Evolutionary conservation across 371 early-diverging fungal genomes (phyloP).

Genomic region (Mucor mucedo): DNA sequence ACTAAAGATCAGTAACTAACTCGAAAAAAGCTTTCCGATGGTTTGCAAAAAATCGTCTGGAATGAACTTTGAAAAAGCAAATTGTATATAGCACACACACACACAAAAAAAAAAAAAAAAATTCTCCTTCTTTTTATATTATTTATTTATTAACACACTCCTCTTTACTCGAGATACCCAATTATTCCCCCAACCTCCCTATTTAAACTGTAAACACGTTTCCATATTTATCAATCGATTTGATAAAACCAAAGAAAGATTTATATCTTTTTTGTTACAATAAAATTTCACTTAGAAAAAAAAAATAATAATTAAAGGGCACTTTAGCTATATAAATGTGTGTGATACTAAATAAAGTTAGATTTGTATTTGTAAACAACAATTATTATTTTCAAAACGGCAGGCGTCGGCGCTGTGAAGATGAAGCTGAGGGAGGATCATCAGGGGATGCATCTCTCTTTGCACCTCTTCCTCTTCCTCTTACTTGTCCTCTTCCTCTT

Average conservation of each 20-base stretch:
- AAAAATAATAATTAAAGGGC: conserved; percentile 8
- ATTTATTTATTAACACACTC: not conserved
- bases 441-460: not conserved
- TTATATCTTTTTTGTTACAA: conserved; percentile 7
- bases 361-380: not conserved
- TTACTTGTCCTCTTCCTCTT: not conserved
- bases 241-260: conserved; percentile 2
- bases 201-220: conserved; percentile 11
- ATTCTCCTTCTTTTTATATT: not conserved
- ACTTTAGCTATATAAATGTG: conserved; percentile 21
- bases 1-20: conserved; percentile 1
- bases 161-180: conserved; percentile 9
- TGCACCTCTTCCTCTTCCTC: not conserved
- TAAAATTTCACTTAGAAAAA: conserved; percentile 6
- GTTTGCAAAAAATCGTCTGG: conserved; percentile 3
- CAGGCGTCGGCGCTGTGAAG: conserved; percentile 3
- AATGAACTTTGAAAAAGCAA: no score
- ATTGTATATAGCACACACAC: not conserved
- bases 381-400: conserved; percentile 3
- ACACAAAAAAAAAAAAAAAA: conserved; percentile 4
- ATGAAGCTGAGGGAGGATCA: not conserved
- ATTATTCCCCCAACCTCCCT: conserved; percentile 9
- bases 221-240: conserved; percentile 10
- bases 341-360: conserved; percentile 13
- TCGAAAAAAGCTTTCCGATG: not conserved